phyloP scores from a whole-genome alignment of 352 stramenopile genomes.

The Ophiocytium majus region DNA sequence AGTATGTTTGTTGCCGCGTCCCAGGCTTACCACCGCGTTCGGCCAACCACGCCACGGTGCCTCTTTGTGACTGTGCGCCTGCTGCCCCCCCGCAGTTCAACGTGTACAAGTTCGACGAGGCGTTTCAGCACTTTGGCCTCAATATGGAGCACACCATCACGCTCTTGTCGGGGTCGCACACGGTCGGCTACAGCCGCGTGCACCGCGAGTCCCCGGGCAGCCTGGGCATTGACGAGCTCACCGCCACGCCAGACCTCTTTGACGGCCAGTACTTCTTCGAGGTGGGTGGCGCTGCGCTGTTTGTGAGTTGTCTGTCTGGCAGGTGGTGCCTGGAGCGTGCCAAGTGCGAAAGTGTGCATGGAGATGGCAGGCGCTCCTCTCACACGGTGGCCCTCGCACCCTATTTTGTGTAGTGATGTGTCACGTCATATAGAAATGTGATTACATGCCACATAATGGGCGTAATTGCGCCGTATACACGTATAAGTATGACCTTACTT shows the following conservation, averaged over 20 bases:
- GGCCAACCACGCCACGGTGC: not conserved
- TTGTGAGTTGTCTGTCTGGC: too few relatives aligned
- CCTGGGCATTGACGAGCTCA: not conserved
- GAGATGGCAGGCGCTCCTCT: too few relatives aligned
- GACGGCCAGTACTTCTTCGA: not conserved
- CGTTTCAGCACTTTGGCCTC: not conserved
- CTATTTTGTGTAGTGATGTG: too few relatives aligned
- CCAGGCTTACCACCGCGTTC: not conserved
- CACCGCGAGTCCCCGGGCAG: not conserved
- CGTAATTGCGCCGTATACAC: too few relatives aligned
- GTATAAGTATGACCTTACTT: too few relatives aligned
- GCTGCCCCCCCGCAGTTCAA: not conserved
- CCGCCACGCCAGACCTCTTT: not conserved
- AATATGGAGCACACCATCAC: not conserved
- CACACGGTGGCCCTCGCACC: too few relatives aligned
- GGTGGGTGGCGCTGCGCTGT: too few relatives aligned
- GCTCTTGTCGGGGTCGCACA: not conserved
- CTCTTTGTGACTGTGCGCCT: not conserved
- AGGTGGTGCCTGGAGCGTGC: too few relatives aligned
- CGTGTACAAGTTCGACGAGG: not conserved
- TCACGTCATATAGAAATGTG: too few relatives aligned
- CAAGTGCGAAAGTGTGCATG: too few relatives aligned
- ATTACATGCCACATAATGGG: too few relatives aligned
- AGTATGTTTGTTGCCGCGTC: too few relatives aligned
- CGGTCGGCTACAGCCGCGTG: not conserved